These are phyloP conservation scores for Boletales sp. DNA, from an alignment of 768 basidiomycete species.

Conservation along the genomic window DNA sequence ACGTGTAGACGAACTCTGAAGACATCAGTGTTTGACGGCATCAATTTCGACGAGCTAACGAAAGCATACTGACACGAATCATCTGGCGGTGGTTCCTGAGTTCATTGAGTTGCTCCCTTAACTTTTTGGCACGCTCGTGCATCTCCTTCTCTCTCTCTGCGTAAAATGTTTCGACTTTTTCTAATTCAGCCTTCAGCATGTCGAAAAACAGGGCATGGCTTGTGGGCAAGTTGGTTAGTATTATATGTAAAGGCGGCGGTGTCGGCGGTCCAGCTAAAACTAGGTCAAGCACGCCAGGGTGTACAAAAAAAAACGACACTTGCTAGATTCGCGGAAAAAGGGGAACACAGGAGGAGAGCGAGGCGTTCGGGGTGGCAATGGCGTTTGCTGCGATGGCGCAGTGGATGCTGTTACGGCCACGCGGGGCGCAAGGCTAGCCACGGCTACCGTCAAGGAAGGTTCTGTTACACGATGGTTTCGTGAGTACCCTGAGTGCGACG, in stretches of 20 bases:
- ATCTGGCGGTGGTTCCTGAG: constrained; percentile 62
- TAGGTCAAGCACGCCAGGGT: background rate
- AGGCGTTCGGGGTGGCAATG: constrained; percentile 4
- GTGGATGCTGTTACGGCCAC: constrained; percentile 4
- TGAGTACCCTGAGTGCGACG: background rate
- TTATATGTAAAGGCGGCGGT: constrained; percentile 39
- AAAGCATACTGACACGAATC: constrained; percentile 44
- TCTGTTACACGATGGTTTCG: background rate
- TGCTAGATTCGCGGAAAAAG: constrained; percentile 17
- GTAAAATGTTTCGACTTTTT: constrained; percentile 86
- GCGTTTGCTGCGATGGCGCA: constrained; percentile 15
- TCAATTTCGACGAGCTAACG: too few relatives aligned
- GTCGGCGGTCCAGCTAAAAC: constrained; percentile 9
- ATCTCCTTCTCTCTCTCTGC: constrained; percentile 62
- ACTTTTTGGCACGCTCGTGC: constrained; percentile 38
- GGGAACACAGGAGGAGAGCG: constrained; percentile 10
- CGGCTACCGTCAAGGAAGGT: constrained; percentile 12
- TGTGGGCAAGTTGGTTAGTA: constrained; percentile 53
- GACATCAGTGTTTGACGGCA: background rate
- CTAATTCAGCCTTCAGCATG: constrained; percentile 69
- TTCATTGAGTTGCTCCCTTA: constrained; percentile 71
- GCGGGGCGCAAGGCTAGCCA: constrained; percentile 8
- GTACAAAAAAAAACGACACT: background rate
- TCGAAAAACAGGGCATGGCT: constrained; percentile 70
- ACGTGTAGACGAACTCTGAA: constrained; percentile 9